phyloP scores from a whole-genome alignment of 2,329 filamentous ascomycete genomes.

The Colletotrichum godetiae region DNA sequence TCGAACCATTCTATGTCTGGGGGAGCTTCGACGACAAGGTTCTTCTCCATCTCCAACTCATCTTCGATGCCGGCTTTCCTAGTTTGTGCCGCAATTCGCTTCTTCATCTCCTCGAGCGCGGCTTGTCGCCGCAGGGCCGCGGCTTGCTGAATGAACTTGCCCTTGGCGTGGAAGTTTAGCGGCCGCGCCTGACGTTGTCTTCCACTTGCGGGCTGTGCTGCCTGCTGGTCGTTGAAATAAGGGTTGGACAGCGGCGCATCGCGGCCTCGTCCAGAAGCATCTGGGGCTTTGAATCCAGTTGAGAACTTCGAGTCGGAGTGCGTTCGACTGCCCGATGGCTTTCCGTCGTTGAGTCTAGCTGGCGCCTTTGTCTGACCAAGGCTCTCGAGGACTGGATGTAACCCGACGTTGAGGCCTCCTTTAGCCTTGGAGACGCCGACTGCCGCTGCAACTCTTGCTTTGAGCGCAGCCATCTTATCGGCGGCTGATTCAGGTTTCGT shows the following conservation, averaged over 20 bases:
- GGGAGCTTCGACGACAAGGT: conserved; percentile 84
- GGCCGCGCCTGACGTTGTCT: conserved; percentile 79
- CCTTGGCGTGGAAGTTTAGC: conserved; percentile 92
- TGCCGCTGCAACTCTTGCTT: conserved; percentile 82
- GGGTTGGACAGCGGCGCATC: conserved; percentile 68
- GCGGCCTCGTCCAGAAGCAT: conserved; percentile 49
- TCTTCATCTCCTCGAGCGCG: conserved; percentile 93
- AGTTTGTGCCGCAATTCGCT: conserved; percentile 86
- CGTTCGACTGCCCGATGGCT: conserved; percentile 28
- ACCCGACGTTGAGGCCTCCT: conserved; percentile 79
- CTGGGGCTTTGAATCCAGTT: conserved; percentile 38
- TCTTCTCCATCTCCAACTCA: conserved; percentile 87
- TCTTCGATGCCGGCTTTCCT: conserved; percentile 95
- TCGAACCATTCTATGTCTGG: conserved; percentile 99
- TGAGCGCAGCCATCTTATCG: conserved; percentile 80
- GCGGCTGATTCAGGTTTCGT: conserved; percentile 68
- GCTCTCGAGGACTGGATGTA: conserved; percentile 80
- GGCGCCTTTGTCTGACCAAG: conserved; percentile 60
- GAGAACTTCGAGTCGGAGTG: conserved; percentile 32
- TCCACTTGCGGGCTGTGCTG: conserved; percentile 65
- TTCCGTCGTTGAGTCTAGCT: conserved; percentile 48
- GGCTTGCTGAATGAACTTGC: conserved; percentile 96
- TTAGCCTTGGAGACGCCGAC: conserved; percentile 69
- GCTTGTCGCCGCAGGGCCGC: conserved; percentile 89
- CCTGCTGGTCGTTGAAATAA: conserved; percentile 80